A percentile compares a stretch with the other conserved stretches of the same genome.
Conservation (phyloP, 2,329 filamentous ascomycete species). For the Microdochium nivale region DNA sequence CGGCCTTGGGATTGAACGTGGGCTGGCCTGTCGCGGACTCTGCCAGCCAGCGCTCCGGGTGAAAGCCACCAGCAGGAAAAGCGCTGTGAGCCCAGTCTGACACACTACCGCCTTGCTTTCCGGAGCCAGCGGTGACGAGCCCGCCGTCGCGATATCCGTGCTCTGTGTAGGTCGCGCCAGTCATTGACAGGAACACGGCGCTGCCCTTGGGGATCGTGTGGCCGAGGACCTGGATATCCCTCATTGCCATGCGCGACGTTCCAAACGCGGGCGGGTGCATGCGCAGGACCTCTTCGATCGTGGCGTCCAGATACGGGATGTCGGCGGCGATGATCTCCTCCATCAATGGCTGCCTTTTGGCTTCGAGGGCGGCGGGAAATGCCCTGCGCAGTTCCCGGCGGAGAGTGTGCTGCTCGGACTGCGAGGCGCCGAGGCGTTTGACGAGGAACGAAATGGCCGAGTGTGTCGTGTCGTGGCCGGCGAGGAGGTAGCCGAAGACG, state of each 20-base stretch:
- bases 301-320: conserved; percentile 10
- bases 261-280: conserved; percentile 3
- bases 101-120: conserved; percentile 1
- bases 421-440: conserved; percentile 1
- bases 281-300: conserved; percentile 7
- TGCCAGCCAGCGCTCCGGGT: conserved; percentile 6
- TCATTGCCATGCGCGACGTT: conserved; percentile 3
- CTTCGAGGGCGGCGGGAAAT: conserved; percentile 1
- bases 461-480: conserved; percentile 4
- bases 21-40: neutral
- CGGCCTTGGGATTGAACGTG: conserved; percentile 11
- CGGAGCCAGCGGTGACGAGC: neutral
- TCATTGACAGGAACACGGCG: conserved; percentile 16
- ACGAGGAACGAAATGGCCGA: conserved; percentile 4
- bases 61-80: conserved; percentile 1
- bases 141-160: conserved; percentile 15
- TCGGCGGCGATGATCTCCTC: conserved; percentile 6
- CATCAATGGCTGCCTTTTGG: conserved; percentile 3
- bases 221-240: conserved; percentile 22
- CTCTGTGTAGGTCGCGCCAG: conserved; percentile 9
- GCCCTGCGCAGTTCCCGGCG: conserved; percentile 2
- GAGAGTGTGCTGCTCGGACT: conserved; percentile 5
- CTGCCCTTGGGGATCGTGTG: conserved; percentile 26
- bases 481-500: conserved; percentile 5
- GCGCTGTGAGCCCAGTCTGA: neutral